Evolutionary conservation across 805 yeast genomes (phyloP), one percentile per base, ranked within the genome.

Genomic region (Starmera amethionina): DNA sequence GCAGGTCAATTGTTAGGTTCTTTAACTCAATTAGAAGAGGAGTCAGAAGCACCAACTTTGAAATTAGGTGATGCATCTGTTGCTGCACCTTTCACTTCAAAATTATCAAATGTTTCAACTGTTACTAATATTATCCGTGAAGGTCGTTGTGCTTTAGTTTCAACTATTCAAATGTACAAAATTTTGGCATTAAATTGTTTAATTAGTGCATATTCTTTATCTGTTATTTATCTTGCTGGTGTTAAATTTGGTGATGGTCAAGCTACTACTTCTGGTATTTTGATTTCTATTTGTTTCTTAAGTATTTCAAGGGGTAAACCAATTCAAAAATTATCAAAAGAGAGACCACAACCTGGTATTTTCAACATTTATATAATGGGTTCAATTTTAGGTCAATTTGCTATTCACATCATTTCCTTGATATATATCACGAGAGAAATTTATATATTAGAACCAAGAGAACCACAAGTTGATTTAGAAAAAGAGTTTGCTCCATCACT

Each of bases 131-230:
- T 93, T 49, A 77, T 93, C 50, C 88, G 98, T 65, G 97, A 93
- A 70, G 98, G 98, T 49, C 87, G 98, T 65, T 86, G 96, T 70
- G 96, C 98, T 8, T 72, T 93, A 50, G 96, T 93, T 35, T 86
- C 96, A 14, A 93, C 98, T 8, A 89, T 93, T 58, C 98, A 93
- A 68, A 93, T 93, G 98, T 93, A 93, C 75, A 93, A 93, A 69
- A 93, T 93, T 56, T 69, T 93, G 59, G 98, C 98, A 0, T 73
- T 93, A 67, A 93, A 93, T 64, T 93, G 97, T 75, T 72, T 93
- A 69, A 88, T 93, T 64, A 82, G 95, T 50, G 98, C 98, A 29
- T 93, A 93, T 62, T 88, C 97, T 2, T 71, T 90, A 54, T 85
- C 96, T 34, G 96, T 93, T 32, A 75, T 93, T 58, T 93, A 85